Evolutionary conservation across 2,329 filamentous ascomycete genomes (phyloP).

Genomic region (Leptodontidium sp.): DNA sequence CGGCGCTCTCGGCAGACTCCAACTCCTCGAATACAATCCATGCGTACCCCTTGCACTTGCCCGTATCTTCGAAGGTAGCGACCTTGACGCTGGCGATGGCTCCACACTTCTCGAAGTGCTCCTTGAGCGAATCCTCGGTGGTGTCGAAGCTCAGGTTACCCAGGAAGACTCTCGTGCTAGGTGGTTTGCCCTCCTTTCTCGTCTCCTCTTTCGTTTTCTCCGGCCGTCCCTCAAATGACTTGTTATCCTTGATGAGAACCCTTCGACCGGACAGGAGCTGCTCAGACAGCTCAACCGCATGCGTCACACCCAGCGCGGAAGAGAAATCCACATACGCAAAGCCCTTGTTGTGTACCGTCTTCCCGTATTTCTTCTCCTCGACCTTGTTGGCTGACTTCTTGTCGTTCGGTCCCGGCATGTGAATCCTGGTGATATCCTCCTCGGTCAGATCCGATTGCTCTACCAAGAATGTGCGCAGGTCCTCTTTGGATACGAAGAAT

Average conservation of each 20-base stretch:
- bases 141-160: conserved; percentile 87
- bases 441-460: conserved; percentile 72
- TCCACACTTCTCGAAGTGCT: conserved; percentile 87
- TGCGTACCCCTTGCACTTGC: conserved; percentile 97
- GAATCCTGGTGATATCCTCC: conserved; percentile 80
- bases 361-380: conserved; percentile 43
- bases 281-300: conserved; percentile 87
- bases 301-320: conserved; percentile 68
- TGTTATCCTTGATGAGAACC: conserved; percentile 92
- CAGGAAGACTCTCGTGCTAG: conserved; percentile 85
- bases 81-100: conserved; percentile 83
- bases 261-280: conserved; percentile 78
- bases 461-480: conserved; percentile 82
- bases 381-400: conserved; percentile 46
- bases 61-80: conserved; percentile 94
- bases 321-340: conserved; percentile 97
- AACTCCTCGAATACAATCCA: conserved; percentile 92
- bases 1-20: conserved; percentile 76
- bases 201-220: conserved; percentile 61
- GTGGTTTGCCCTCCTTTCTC: conserved; percentile 62
- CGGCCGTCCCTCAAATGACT: conserved; percentile 89
- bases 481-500: conserved; percentile 79
- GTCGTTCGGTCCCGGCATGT: conserved; percentile 59
- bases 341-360: conserved; percentile 73
- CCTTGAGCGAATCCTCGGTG: conserved; percentile 79